Evolutionary conservation across 148 eudicot species (phyloP).

Genomic region (Arbutus unedo): DNA sequence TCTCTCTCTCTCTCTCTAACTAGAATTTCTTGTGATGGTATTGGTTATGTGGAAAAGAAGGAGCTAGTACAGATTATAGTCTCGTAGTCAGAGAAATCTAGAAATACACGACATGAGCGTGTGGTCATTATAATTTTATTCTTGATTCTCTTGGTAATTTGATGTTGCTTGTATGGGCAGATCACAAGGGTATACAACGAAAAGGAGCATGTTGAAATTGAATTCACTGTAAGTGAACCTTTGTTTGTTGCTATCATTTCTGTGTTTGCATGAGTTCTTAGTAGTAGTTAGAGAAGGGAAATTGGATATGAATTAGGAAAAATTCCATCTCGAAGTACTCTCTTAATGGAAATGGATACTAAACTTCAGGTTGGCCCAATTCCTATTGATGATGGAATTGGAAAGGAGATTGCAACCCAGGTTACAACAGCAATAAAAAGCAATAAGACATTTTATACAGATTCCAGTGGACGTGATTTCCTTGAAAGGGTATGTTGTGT

Average conservation of each 20-base stretch:
- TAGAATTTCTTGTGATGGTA: neutral
- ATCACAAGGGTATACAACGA: constrained; percentile 83
- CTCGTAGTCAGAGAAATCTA: neutral
- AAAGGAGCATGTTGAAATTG: constrained; percentile 89
- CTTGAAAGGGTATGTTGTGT: constrained; percentile 62
- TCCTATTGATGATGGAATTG: constrained; percentile 78
- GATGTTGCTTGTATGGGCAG: constrained; percentile 30
- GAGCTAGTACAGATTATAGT: neutral
- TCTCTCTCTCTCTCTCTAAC: neutral
- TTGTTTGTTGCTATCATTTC: constrained; percentile 5
- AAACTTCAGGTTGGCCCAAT: constrained; percentile 82
- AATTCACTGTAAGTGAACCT: constrained; percentile 64
- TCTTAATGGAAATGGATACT: neutral
- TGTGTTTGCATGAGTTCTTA: constrained; percentile 7
- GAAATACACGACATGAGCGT: neutral
- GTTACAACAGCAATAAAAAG: constrained; percentile 52
- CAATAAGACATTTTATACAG: constrained; percentile 81
- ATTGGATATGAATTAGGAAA: neutral
- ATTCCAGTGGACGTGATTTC: constrained; percentile 98
- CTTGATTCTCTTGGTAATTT: constrained; percentile 9
- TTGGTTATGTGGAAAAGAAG: neutral
- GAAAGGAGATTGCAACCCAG: constrained; percentile 84
- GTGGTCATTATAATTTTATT: neutral
- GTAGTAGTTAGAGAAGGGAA: neutral
- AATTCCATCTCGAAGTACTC: constrained; percentile 8